Percentiles rank a stretch among this genome's conserved stretches.
phyloP scores from a whole-genome alignment of 371 early-diverging fungal genomes.

The Capniomyces stellatus region DNA sequence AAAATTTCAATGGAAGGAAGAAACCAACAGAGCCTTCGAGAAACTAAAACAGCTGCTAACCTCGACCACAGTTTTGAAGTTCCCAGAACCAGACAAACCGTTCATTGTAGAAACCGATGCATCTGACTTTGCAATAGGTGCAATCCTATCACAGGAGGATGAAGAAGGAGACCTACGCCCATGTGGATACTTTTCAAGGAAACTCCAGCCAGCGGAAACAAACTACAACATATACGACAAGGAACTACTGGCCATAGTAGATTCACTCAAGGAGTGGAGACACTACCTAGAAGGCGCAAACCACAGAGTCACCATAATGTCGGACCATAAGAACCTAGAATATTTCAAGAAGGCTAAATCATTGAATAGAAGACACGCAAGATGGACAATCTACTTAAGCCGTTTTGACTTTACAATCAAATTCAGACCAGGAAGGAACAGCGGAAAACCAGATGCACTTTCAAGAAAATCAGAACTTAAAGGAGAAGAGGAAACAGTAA shows the following conservation, averaged over 20 bases:
- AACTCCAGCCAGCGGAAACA: background rate
- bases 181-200: background rate
- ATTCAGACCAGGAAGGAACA: background rate
- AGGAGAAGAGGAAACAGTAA: background rate
- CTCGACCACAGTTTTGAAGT: constrained; percentile 14
- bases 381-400: background rate
- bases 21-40: constrained; percentile 21
- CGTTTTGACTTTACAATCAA: constrained; percentile 4
- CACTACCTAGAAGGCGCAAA: background rate
- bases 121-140: constrained; percentile 12
- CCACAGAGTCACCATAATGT: background rate
- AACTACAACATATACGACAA: constrained; percentile 1
- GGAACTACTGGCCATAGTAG: constrained; percentile 4
- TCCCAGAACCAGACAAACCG: constrained; percentile 10
- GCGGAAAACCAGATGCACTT: constrained; percentile 5
- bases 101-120: constrained; percentile 30
- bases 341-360: background rate
- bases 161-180: background rate
- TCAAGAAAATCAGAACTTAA: constrained; percentile 2
- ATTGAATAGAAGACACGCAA: background rate
- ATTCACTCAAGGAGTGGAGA: background rate
- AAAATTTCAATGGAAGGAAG: constrained; percentile 17
- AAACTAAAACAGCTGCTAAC: constrained; percentile 20
- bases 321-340: constrained; percentile 2
- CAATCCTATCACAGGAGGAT: background rate